phyloP scores from a whole-genome alignment of 2,329 filamentous ascomycete species.

The Hortaea werneckii region DNA sequence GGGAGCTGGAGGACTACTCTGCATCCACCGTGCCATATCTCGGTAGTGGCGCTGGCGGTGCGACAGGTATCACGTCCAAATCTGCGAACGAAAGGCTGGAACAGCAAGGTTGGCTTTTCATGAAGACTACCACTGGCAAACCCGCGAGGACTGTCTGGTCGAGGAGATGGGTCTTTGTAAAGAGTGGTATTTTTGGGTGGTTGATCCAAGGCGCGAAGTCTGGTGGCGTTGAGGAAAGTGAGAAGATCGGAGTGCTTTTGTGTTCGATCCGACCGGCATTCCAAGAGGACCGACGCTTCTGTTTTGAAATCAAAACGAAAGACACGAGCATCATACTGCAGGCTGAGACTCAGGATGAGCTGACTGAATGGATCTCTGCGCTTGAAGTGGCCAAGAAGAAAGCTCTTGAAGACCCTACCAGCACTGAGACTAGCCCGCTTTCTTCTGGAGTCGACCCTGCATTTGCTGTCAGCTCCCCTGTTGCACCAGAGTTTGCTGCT shows the following conservation, averaged over 20 bases:
- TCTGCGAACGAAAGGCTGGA: slow-evolving; percentile 42
- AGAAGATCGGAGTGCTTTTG: slow-evolving; percentile 88
- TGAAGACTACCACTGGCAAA: slow-evolving; percentile 74
- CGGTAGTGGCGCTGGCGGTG: slow-evolving; percentile 54
- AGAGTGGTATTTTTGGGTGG: slow-evolving; percentile 93
- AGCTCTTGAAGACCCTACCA: slow-evolving; percentile 65
- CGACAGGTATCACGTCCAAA: slow-evolving; percentile 34
- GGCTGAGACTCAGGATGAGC: slow-evolving; percentile 78
- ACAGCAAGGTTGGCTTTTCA: slow-evolving; percentile 91
- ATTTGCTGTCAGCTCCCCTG: slow-evolving; percentile 83
- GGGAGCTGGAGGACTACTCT: slow-evolving; percentile 88
- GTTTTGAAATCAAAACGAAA: slow-evolving; percentile 98
- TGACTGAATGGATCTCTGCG: slow-evolving; percentile 89
- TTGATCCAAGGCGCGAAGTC: slow-evolving; percentile 70
- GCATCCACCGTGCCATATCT: slow-evolving; percentile 82
- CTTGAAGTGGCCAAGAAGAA: slow-evolving; percentile 92
- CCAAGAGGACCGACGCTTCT: slow-evolving; percentile 87
- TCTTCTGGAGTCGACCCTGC: slow-evolving; percentile 53
- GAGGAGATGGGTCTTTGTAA: slow-evolving; percentile 89
- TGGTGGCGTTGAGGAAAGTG: slow-evolving; percentile 83
- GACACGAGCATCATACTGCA: slow-evolving; percentile 82
- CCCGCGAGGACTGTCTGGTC: slow-evolving; percentile 85
- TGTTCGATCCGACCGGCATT: slow-evolving; percentile 88
- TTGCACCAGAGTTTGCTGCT: slow-evolving; percentile 82
- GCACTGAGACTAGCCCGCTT: slow-evolving; percentile 36